These are phyloP conservation scores for Fusarium paranaense DNA, from an alignment of 2,329 filamentous ascomycete species.

Conservation along the genomic window DNA sequence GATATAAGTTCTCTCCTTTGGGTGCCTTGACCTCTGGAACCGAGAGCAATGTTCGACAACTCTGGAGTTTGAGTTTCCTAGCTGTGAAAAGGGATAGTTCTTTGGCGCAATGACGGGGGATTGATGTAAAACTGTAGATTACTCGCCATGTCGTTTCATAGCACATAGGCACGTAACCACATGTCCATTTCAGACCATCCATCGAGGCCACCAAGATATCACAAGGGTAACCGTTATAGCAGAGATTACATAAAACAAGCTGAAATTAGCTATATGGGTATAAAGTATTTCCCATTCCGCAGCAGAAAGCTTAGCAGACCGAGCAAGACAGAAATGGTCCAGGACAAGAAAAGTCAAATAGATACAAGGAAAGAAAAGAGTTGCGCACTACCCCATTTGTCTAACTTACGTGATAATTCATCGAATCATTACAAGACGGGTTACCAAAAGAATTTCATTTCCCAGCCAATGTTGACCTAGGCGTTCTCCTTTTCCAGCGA, in stretches of 20 bases:
- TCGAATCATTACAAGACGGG: neutral
- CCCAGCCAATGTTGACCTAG: neutral
- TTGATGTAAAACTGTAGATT: neutral
- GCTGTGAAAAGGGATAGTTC: conserved; percentile 24
- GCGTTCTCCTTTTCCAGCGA: neutral
- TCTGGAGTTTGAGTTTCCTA: conserved; percentile 36
- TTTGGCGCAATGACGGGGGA: neutral
- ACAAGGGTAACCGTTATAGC: neutral
- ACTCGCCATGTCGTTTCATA: neutral
- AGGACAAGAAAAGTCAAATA: neutral
- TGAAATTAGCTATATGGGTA: neutral
- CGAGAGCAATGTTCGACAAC: conserved; percentile 34
- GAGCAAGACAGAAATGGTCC: neutral
- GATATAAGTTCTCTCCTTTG: conserved; percentile 37
- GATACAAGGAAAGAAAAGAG: neutral
- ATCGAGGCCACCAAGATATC: neutral
- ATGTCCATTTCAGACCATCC: neutral
- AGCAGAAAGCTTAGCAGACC: neutral
- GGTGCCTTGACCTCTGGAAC: conserved; percentile 33
- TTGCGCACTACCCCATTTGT: neutral
- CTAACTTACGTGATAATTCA: neutral
- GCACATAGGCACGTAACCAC: too few relatives aligned
- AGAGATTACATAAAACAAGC: neutral
- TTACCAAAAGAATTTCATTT: neutral
- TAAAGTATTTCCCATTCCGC: neutral